Conservation (phyloP, 2,329 filamentous ascomycete genomes). For the Coniochaeta prunicola region DNA sequence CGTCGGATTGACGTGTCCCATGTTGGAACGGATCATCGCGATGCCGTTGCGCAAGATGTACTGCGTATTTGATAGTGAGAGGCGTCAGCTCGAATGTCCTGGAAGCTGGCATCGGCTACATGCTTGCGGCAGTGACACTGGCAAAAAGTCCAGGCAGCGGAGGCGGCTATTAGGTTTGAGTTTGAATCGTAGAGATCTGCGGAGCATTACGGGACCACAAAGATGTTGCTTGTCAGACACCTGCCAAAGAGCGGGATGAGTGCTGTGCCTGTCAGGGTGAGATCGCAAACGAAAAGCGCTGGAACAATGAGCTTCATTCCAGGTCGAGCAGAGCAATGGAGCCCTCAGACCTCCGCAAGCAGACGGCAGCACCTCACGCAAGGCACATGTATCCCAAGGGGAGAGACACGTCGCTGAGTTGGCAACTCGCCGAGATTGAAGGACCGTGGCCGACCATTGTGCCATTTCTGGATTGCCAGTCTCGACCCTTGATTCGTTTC, state of each 20-base stretch:
- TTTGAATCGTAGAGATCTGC: background rate
- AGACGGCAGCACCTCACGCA: background rate
- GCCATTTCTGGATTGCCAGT: background rate
- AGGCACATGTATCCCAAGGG: background rate
- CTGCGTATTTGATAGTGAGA: background rate
- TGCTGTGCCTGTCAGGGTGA: background rate
- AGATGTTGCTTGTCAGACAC: background rate
- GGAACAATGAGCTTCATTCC: background rate
- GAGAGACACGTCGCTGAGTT: background rate
- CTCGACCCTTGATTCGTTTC: background rate
- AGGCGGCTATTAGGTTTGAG: background rate
- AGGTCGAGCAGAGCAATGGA: background rate
- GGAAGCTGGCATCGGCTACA: background rate
- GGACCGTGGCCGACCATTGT: background rate
- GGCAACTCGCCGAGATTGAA: background rate
- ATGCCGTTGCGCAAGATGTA: background rate
- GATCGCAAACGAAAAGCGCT: background rate
- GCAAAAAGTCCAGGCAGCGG: background rate
- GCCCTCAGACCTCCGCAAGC: background rate
- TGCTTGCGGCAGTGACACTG: background rate
- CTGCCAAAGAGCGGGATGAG: background rate
- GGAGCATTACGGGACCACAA: background rate
- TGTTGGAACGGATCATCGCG: background rate
- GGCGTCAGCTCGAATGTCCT: background rate
- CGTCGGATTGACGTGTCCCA: background rate